Conservation (phyloP, 805 yeast genomes). For the Cyberlindnera veronae region DNA sequence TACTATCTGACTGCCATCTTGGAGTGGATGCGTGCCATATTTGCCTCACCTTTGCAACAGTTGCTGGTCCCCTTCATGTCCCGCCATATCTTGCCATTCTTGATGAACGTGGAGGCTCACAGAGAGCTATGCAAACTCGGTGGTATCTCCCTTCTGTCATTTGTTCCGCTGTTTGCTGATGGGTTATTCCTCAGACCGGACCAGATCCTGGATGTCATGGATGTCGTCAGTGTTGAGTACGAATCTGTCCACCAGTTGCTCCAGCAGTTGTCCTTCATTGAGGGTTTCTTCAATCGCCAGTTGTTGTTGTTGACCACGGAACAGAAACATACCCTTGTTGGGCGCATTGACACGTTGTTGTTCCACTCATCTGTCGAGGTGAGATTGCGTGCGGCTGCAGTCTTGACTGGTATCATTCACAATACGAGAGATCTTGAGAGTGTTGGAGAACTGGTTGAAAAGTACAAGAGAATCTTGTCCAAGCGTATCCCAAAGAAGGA, state of each 20-base stretch:
- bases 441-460: conserved; percentile 38
- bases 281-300: conserved; percentile 68
- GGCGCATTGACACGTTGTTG: conserved; percentile 48
- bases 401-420: conserved; percentile 80
- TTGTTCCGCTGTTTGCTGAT: conserved; percentile 42
- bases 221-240: conserved; percentile 35
- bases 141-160: conserved; percentile 48
- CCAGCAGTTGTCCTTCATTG: conserved; percentile 65
- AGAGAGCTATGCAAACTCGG: conserved; percentile 80
- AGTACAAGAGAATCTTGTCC: conserved; percentile 26
- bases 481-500: conserved; percentile 31
- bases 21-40: conserved; percentile 52
- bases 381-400: conserved; percentile 65
- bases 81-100: conserved; percentile 60
- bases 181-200: conserved; percentile 42
- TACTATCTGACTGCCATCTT: conserved; percentile 62
- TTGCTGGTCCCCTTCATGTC: conserved; percentile 50
- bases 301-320: conserved; percentile 46
- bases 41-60: conserved; percentile 50
- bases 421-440: conserved; percentile 36
- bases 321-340: conserved; percentile 49
- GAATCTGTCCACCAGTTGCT: conserved; percentile 58
- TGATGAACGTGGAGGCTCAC: conserved; percentile 58
- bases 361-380: conserved; percentile 69
- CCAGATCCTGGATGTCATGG: conserved; percentile 40